phyloP scores from a whole-genome alignment of 306 rosid species.

The Acacia acuminata region DNA sequence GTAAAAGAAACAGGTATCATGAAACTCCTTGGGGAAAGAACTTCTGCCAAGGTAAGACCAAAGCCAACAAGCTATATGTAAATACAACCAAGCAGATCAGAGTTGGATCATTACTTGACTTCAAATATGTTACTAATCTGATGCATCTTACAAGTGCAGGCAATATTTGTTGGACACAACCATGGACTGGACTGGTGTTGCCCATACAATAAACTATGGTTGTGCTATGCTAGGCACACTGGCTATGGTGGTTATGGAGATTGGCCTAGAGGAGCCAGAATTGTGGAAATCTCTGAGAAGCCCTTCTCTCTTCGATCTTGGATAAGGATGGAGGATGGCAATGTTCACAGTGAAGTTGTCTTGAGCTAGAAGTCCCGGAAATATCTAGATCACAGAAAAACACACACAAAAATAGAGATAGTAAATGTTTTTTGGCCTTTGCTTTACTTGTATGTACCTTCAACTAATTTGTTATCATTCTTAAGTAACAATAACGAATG shows the following conservation, averaged over 20 bases:
- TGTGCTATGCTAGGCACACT: slow-evolving; percentile 64
- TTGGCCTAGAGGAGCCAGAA: slow-evolving; percentile 64
- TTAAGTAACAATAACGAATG: no score
- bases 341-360: slow-evolving; percentile 44
- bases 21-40: slow-evolving; percentile 61
- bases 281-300: slow-evolving; percentile 41
- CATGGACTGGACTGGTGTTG: slow-evolving; percentile 78
- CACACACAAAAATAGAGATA: background rate
- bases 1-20: slow-evolving; percentile 74
- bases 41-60: slow-evolving; percentile 72
- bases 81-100: background rate
- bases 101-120: background rate
- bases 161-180: slow-evolving; percentile 67
- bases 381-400: background rate
- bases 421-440: background rate
- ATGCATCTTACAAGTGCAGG: slow-evolving; percentile 39
- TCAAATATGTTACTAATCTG: background rate
- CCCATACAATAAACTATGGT: slow-evolving; percentile 49
- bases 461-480: background rate
- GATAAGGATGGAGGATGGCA: slow-evolving; percentile 70
- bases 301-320: slow-evolving; percentile 61
- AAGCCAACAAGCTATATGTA: slow-evolving; percentile 1
- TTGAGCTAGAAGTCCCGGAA: slow-evolving; percentile 22
- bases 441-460: background rate
- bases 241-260: slow-evolving; percentile 67